Evolutionary conservation across 129 eudicot genomes (phyloP), one percentile per base, ranked within the genome.

Genomic region (Lactuca saligna): DNA sequence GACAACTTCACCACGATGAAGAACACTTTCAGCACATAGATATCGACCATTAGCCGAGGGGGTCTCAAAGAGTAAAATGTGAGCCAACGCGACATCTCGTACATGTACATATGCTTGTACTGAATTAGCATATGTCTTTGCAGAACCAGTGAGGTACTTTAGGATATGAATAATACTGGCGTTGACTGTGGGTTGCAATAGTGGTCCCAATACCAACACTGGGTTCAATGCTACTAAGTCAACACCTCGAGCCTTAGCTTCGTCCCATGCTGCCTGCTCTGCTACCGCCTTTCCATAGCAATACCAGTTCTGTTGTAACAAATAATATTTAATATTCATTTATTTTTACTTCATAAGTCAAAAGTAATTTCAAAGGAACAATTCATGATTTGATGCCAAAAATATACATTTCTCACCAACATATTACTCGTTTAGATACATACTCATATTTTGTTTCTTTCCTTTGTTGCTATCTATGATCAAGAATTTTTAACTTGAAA

Each of bases 251-350:
- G 85, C 92, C 75, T 79, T 87, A n/a, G 98, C 96, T 76, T 58
- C 87, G 14, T 93, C 96, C 88, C 96, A 89, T 3, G 98, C 98
- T 7, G 95, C 95, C 61, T 82, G 80, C 64, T 92, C 98, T 0
- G 98, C 98, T 79, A 89, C 98, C 6, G 96, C 80, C 82, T 93
- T 93, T 37, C 98, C 98, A n/a, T 93, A 93, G 79, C 98, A 93
- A 71, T 93, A 93, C 96, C 96, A 89, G 42, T 93, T 93, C 98
- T 93, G 80, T 62, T 69, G 46, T 32, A 55, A 6, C 10, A 17
- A 8, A 37, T 6, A 8, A 8, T 20, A 41, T 15, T 57, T 46
- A 25, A 25, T 0, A 25, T 25, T 25, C 29, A 25, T 25, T 25
- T 25, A 25, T 25, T 25, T 25, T 25, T 25, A 25, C 29, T 25